These are phyloP conservation scores for Penicillium olsonii DNA, from an alignment of 2,329 filamentous ascomycete genomes.

Conservation along the genomic window DNA sequence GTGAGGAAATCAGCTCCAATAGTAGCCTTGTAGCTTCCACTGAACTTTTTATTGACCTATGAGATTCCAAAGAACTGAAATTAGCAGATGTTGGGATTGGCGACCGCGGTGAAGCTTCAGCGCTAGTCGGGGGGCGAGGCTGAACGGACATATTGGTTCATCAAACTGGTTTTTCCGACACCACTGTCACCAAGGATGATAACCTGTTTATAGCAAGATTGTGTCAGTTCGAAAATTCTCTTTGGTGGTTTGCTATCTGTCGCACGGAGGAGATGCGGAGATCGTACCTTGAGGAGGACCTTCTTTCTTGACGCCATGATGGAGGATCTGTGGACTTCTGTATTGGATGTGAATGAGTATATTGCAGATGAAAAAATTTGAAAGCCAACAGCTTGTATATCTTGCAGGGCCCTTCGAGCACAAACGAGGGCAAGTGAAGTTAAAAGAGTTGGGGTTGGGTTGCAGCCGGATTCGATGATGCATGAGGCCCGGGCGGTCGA, in stretches of 20 bases:
- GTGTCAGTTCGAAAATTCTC: conserved; percentile 7
- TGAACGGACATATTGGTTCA: conserved; percentile 98
- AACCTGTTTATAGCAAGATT: conserved; percentile 61
- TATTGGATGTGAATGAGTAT: not conserved
- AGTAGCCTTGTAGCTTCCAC: conserved; percentile 98
- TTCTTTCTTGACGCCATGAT: conserved; percentile 81
- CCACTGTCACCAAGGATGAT: conserved; percentile 99
- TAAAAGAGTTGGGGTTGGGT: conserved; percentile 28
- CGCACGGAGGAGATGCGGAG: conserved; percentile 17
- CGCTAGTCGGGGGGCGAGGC: conserved; percentile 3
- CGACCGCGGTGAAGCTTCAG: conserved; percentile 6
- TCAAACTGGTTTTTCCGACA: conserved; percentile 98
- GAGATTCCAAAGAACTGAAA: conserved; percentile 1
- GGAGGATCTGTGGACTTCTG: conserved; percentile 11
- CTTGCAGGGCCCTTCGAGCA: conserved; percentile 2
- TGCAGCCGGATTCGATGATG: conserved; percentile 34
- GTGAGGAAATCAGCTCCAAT: conserved; percentile 98
- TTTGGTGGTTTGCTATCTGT: conserved; percentile 1
- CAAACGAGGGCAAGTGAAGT: conserved; percentile 6
- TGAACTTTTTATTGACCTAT: conserved; percentile 99
- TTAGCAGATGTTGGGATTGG: conserved; percentile 19
- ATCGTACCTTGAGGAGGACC: conserved; percentile 79
- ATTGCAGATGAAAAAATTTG: not conserved
- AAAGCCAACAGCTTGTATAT: not conserved
- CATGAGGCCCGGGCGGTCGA: conserved; percentile 35